Evolutionary conservation across 2,329 filamentous ascomycete species (phyloP).

Genomic region (Emergomyces orientalis): DNA sequence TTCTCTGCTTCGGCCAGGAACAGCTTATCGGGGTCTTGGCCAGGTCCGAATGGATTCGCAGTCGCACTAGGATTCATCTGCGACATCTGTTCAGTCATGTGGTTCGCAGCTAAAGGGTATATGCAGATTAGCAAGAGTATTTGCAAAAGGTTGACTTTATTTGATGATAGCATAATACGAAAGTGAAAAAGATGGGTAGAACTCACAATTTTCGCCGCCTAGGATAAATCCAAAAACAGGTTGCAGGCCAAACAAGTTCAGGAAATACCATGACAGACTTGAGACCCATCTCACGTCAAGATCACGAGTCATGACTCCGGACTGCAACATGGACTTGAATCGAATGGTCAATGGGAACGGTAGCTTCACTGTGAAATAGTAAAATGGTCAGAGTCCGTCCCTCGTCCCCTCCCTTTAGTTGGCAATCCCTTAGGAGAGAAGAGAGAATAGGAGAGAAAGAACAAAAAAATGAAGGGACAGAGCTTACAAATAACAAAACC

Average conservation of each 20-base stretch:
- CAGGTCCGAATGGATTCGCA: slow-evolving; percentile 73
- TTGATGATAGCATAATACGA: background rate
- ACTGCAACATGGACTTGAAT: slow-evolving; percentile 99
- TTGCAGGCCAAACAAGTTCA: slow-evolving; percentile 93
- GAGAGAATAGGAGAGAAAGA: too few relatives aligned
- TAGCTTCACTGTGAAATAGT: slow-evolving; percentile 61
- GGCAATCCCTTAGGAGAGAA: background rate
- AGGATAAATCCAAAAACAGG: slow-evolving; percentile 96
- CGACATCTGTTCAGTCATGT: slow-evolving; percentile 77
- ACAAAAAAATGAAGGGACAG: background rate
- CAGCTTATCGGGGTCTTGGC: slow-evolving; percentile 90
- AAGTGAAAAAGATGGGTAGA: background rate
- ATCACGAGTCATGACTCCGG: slow-evolving; percentile 88
- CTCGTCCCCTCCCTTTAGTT: slow-evolving; percentile 2
- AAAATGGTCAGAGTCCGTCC: slow-evolving; percentile 7
- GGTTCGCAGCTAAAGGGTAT: slow-evolving; percentile 64
- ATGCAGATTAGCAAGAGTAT: background rate
- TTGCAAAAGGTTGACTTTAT: background rate
- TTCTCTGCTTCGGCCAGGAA: slow-evolving; percentile 92
- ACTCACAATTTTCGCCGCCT: slow-evolving; percentile 86
- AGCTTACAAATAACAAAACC: slow-evolving; percentile 89
- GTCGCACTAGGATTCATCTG: slow-evolving; percentile 60
- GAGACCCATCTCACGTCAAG: slow-evolving; percentile 98
- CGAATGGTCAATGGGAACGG: slow-evolving; percentile 96
- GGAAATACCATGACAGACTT: slow-evolving; percentile 96